Evolutionary conservation across 352 stramenopile species (phyloP), one percentile per base, ranked within the genome.

Genomic region (Globisporangium nagaii): DNA sequence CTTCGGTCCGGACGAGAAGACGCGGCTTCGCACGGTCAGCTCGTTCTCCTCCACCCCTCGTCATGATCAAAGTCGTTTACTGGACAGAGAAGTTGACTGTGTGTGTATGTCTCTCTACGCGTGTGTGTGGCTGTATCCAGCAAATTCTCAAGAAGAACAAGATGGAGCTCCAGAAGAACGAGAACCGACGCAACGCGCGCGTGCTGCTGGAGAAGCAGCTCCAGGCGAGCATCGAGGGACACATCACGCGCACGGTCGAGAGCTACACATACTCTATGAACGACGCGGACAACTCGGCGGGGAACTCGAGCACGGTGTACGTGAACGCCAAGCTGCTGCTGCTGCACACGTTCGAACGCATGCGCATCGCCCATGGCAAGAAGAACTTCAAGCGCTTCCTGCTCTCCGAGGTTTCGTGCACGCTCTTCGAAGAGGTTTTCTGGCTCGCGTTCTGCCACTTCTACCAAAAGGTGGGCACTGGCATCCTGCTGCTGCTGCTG

Each of bases 391-490:
- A 93, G 58, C 73, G 74, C 24, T 95, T 96, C 37, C 57, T 86
- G 47, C 65, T 92, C 24, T 89, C 75, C 8, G 74, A 93, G 17
- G 49, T 91, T 32, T 92, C 79, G 28, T 81, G 83, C 42, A 58
- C 75, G 32, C 71, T 95, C 30, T 96, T 93, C 53, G 87, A 95
- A 34, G 85, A 95, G 43, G 56, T 96, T 9, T 96, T 93, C 41
- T 96, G 87, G 87, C 79, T 94, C 30, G 72, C 78, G 2, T 93
- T 95, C 63, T 94, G 81, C 58, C 82, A 90, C 28, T 95, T 96
- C 52, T 96, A 92, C 69, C 87, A 96, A 53, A 84, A 65, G 47
- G 75, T 82, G 54, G n/a, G 49, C 9, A n/a, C 22, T n/a, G n/a
- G n/a, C n/a, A n/a, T n/a, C n/a, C n/a, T n/a, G n/a, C n/a, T n/a